Evolutionary conservation across 805 yeast species (phyloP).

Genomic region (Ogataea pignaliae): DNA sequence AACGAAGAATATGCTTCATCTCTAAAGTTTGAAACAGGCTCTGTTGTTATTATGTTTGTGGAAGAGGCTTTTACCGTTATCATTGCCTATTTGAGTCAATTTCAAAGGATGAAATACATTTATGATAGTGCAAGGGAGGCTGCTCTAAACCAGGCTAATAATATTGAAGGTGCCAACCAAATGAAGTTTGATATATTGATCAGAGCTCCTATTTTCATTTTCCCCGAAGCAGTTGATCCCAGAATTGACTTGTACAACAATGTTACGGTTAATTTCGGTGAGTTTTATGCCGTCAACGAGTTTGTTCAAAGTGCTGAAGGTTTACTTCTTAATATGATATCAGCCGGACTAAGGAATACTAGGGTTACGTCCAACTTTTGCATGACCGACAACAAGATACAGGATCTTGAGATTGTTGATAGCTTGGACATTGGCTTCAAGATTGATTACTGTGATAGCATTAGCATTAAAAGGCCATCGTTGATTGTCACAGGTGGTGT

Average conservation of each 20-base stretch:
- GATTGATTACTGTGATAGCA: constrained; percentile 49
- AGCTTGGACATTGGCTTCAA: constrained; percentile 58
- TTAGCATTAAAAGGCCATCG: constrained; percentile 38
- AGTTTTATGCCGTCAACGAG: constrained; percentile 62
- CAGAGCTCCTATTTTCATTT: constrained; percentile 77
- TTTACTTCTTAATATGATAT: constrained; percentile 44
- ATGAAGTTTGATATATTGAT: constrained; percentile 70
- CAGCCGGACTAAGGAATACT: constrained; percentile 69
- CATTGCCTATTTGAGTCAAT: constrained; percentile 61
- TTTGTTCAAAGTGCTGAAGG: constrained; percentile 34
- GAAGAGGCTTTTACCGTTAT: constrained; percentile 76
- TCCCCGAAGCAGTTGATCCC: constrained; percentile 55
- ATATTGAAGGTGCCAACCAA: constrained; percentile 48
- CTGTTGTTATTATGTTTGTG: constrained; percentile 70
- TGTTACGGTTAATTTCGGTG: constrained; percentile 75
- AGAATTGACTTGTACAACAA: constrained; percentile 46
- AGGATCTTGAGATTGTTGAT: constrained; percentile 59
- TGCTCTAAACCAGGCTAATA: constrained; percentile 75
- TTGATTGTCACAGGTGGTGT: constrained; percentile 51
- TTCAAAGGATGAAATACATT: constrained; percentile 80
- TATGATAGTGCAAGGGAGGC: constrained; percentile 87
- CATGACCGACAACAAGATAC: constrained; percentile 40
- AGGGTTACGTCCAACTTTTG: constrained; percentile 60
- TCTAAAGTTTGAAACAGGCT: constrained; percentile 65
- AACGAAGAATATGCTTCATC: constrained; percentile 48